Conservation (phyloP, 2,329 filamentous ascomycete genomes). For the Ciborinia camelliae region DNA sequence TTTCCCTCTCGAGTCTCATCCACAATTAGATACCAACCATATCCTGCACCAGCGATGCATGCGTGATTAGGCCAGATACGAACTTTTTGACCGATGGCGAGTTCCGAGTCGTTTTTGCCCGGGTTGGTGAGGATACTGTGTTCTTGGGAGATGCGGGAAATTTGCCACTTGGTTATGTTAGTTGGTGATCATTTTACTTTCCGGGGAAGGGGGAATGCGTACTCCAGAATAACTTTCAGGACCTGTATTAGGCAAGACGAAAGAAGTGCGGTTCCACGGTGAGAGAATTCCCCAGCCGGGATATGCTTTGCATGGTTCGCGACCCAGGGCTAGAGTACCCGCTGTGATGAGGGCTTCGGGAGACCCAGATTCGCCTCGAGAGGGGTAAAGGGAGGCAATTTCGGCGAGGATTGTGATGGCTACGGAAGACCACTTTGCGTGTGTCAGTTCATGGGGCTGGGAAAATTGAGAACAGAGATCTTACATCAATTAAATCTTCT, state of each 20-base stretch:
- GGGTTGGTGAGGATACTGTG: conserved; percentile 69
- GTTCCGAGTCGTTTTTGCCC: conserved; percentile 43
- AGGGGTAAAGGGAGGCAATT: conserved; percentile 64
- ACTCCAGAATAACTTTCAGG: conserved; percentile 16
- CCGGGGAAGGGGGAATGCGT: neutral
- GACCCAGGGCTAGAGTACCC: conserved; percentile 66
- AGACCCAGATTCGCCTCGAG: conserved; percentile 46
- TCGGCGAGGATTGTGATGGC: conserved; percentile 69
- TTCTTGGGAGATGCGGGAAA: conserved; percentile 72
- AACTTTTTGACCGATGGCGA: conserved; percentile 63
- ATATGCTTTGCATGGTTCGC: conserved; percentile 71
- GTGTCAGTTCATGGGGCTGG: conserved; percentile 25
- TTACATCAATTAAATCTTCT: conserved; percentile 22
- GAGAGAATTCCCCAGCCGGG: conserved; percentile 67
- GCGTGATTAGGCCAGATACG: conserved; percentile 78
- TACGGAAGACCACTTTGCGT: conserved; percentile 47
- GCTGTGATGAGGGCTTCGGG: conserved; percentile 67
- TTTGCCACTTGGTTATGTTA: conserved; percentile 51
- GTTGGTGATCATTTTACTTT: neutral
- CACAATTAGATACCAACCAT: conserved; percentile 70
- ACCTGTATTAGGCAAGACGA: conserved; percentile 14
- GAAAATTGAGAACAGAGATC: neutral
- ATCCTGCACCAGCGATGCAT: conserved; percentile 70
- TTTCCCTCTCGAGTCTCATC: conserved; percentile 55
- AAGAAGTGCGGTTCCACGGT: conserved; percentile 48